Conservation (phyloP, 2,329 filamentous ascomycete species). For the Apiospora sp. region DNA sequence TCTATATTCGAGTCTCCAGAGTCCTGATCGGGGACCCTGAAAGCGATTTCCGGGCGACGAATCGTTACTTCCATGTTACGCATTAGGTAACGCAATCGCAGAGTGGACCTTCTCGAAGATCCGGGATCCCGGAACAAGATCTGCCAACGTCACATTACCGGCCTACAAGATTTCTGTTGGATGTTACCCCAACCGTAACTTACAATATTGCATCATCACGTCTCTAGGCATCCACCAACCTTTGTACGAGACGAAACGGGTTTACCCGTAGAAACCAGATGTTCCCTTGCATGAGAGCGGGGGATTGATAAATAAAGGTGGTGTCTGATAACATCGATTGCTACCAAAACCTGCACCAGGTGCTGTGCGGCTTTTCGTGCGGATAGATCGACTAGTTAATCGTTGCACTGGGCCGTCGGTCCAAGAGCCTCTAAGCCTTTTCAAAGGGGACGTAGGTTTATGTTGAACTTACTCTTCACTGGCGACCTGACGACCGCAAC, state of each 20-base stretch:
- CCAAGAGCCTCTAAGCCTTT: not conserved
- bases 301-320: not conserved
- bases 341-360: not conserved
- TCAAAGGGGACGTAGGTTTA: no score
- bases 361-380: not conserved
- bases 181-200: not conserved
- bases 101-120: not conserved
- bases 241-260: not conserved
- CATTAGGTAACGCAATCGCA: not conserved
- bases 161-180: not conserved
- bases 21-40: not conserved
- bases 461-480: no score
- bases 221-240: not conserved
- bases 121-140: constrained; percentile 5
- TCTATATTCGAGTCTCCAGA: not conserved
- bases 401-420: not conserved
- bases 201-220: not conserved
- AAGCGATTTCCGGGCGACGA: not conserved
- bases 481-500: no score
- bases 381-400: not conserved
- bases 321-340: not conserved
- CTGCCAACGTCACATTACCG: constrained; percentile 1
- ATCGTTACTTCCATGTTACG: not conserved
- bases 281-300: not conserved
- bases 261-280: not conserved